A percentile compares a stretch with the other conserved stretches of the same genome.
These are phyloP conservation scores for Excoecaria cochinchinensis DNA, from an alignment of 345 rosid genomes.

Conservation along the genomic window DNA sequence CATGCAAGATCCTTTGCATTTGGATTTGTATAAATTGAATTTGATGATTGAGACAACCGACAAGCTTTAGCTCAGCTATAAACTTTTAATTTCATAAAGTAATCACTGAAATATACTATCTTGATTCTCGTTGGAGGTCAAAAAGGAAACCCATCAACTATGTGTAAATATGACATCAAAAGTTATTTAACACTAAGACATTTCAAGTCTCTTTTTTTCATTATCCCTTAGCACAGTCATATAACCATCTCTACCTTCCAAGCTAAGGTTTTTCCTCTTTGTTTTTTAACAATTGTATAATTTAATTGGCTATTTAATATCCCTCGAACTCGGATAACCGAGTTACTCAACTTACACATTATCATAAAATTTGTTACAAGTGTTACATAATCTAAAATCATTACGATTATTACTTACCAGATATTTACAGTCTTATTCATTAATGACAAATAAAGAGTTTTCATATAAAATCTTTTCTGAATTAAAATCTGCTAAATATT, in stretches of 20 bases:
- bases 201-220: not conserved
- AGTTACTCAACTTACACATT: no score
- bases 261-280: constrained; percentile 14
- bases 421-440: no score
- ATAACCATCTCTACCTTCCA: constrained; percentile 6
- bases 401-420: no score
- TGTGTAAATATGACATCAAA: constrained; percentile 7
- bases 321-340: no score
- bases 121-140: constrained; percentile 5
- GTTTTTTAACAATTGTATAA: not conserved
- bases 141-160: not conserved
- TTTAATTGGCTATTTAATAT: no score
- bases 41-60: not conserved
- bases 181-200: not conserved
- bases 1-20: no score
- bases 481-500: no score
- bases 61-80: not conserved
- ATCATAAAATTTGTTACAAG: no score
- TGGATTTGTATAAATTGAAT: not conserved
- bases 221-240: not conserved
- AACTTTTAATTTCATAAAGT: not conserved
- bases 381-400: no score
- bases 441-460: no score
- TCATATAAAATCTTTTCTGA: no score
- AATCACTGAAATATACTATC: not conserved